Evolutionary conservation across 768 basidiomycete genomes (phyloP).

Genomic region (Lentinus tigrinus): DNA sequence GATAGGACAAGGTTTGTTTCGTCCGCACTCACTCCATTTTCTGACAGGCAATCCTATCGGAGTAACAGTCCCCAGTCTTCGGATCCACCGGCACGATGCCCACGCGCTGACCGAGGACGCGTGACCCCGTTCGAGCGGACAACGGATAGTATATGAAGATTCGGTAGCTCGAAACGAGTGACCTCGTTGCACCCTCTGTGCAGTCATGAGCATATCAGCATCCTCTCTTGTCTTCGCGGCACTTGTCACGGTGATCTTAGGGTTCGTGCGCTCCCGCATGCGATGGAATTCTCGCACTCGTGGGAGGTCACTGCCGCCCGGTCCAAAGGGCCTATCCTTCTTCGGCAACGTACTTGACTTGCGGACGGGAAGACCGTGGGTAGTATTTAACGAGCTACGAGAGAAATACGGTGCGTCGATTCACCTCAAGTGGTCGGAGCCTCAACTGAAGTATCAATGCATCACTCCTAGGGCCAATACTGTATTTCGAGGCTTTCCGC

Average conservation of each 20-base stretch:
- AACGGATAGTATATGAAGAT: too few relatives aligned
- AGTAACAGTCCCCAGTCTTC: too few relatives aligned
- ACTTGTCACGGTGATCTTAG: neutral
- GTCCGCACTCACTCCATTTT: too few relatives aligned
- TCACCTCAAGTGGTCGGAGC: neutral
- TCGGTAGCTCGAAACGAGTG: too few relatives aligned
- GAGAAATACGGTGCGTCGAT: neutral
- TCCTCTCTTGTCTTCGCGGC: neutral
- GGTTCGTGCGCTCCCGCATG: neutral
- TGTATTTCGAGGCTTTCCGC: conserved; percentile 1
- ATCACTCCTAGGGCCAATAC: neutral
- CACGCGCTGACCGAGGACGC: too few relatives aligned
- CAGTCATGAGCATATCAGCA: too few relatives aligned
- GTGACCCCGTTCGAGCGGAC: too few relatives aligned
- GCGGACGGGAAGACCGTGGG: conserved; percentile 7
- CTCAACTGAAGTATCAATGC: neutral
- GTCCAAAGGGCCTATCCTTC: conserved; percentile 22
- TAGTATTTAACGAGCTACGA: neutral
- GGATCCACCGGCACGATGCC: too few relatives aligned
- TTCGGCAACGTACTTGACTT: conserved; percentile 24
- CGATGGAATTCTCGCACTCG: neutral
- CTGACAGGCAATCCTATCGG: too few relatives aligned
- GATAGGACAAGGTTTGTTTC: too few relatives aligned
- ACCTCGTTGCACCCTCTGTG: too few relatives aligned
- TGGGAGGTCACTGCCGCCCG: conserved; percentile 5